These are phyloP conservation scores for Sanghuangporus weigelae DNA, from an alignment of 1,284 basidiomycete genomes.

Conservation along the genomic window DNA sequence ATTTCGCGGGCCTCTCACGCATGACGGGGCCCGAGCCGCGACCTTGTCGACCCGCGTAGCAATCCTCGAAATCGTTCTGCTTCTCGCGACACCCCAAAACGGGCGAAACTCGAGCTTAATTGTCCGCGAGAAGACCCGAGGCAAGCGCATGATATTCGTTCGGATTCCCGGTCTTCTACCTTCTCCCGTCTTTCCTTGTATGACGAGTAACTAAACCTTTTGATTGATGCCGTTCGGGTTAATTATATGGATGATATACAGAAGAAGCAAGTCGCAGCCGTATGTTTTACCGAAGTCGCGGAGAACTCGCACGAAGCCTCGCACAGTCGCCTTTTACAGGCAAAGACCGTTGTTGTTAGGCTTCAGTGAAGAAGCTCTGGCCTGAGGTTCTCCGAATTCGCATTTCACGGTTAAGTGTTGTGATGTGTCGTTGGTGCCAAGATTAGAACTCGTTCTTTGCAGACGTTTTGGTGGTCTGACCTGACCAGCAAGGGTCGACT, in stretches of 20 bases:
- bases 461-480: no score
- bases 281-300: background rate
- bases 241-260: background rate
- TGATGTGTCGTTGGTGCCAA: no score
- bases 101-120: background rate
- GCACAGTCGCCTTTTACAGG: background rate
- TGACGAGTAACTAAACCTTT: background rate
- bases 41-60: background rate
- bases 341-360: background rate
- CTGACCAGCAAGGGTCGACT: no score
- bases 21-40: background rate
- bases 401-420: no score
- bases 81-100: background rate
- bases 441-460: no score
- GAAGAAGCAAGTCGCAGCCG: background rate
- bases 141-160: background rate
- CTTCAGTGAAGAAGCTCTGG: background rate
- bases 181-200: background rate
- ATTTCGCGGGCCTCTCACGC: background rate
- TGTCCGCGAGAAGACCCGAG: background rate
- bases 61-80: background rate
- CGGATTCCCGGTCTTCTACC: background rate
- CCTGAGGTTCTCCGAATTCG: no score
- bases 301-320: slow-evolving; percentile 1
- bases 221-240: background rate